Conservation (phyloP, 495 filamentous ascomycete species). For the Neurospora sp. region DNA sequence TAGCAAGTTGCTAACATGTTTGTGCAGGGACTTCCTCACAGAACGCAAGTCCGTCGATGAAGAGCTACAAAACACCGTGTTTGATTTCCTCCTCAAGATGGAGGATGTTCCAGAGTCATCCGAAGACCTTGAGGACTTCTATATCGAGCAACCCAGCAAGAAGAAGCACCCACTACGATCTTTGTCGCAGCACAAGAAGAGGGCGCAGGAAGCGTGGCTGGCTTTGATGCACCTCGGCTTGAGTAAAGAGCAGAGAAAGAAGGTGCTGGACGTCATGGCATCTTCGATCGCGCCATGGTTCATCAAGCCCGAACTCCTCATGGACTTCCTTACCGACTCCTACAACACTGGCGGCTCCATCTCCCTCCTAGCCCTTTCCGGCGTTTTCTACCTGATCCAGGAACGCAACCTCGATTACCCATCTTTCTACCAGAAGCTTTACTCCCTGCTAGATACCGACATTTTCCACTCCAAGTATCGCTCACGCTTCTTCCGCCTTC, state of each 20-base stretch:
- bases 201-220: slow-evolving; percentile 78
- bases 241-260: slow-evolving; percentile 65
- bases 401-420: slow-evolving; percentile 94
- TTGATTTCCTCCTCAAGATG: slow-evolving; percentile 55
- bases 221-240: slow-evolving; percentile 59
- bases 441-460: slow-evolving; percentile 75
- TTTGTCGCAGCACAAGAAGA: slow-evolving; percentile 55
- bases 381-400: slow-evolving; percentile 90
- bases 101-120: slow-evolving; percentile 51
- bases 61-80: slow-evolving; percentile 39
- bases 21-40: slow-evolving; percentile 27
- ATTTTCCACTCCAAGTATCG: slow-evolving; percentile 90
- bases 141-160: slow-evolving; percentile 40
- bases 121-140: slow-evolving; percentile 59
- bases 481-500: slow-evolving; percentile 81
- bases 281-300: slow-evolving; percentile 80
- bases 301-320: slow-evolving; percentile 71
- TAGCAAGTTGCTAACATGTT: slow-evolving; percentile 9
- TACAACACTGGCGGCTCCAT: slow-evolving; percentile 78
- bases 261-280: slow-evolving; percentile 61
- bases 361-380: slow-evolving; percentile 80
- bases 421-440: slow-evolving; percentile 85
- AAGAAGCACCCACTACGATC: slow-evolving; percentile 43
- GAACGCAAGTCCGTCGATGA: slow-evolving; percentile 26
- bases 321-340: slow-evolving; percentile 93